A percentile compares a stretch with the other conserved stretches of the same genome.
These are phyloP conservation scores for Trichoderma breve DNA, from an alignment of 2,329 filamentous ascomycete genomes.

Conservation along the genomic window DNA sequence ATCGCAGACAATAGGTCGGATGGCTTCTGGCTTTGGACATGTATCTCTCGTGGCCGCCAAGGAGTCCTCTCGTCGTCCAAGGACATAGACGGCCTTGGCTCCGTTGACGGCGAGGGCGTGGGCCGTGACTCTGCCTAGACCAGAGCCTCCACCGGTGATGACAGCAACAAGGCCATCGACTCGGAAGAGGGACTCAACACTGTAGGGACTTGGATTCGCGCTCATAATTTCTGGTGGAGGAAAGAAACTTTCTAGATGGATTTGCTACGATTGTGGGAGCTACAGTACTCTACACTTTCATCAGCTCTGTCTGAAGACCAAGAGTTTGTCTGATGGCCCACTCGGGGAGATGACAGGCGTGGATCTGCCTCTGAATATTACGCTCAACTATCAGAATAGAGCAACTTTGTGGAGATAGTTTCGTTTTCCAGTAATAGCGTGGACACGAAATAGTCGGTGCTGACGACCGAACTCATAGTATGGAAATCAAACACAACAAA, in stretches of 20 bases:
- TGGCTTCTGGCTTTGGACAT: conserved; percentile 29
- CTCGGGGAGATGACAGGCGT: not conserved
- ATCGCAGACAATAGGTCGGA: conserved; percentile 41
- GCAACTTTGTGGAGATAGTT: not conserved
- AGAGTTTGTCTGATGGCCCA: not conserved
- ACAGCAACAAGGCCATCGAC: conserved; percentile 56
- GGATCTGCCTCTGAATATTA: not conserved
- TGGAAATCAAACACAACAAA: not conserved
- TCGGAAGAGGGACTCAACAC: conserved; percentile 43
- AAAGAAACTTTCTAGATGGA: not conserved
- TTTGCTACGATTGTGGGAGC: not conserved
- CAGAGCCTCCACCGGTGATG: conserved; percentile 57
- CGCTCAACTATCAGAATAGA: not conserved
- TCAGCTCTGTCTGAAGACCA: not conserved
- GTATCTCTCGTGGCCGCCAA: conserved; percentile 28
- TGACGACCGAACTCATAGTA: not conserved
- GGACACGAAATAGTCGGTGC: not conserved
- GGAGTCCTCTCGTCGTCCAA: conserved; percentile 39
- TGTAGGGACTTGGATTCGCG: conserved; percentile 21
- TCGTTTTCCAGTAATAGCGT: not conserved
- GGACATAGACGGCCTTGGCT: conserved; percentile 39
- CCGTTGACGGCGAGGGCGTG: conserved; percentile 37
- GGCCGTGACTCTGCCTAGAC: conserved; percentile 55
- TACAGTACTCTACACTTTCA: not conserved
- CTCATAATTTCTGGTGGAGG: not conserved